Evolutionary conservation across 2,329 filamentous ascomycete genomes (phyloP), one percentile per base, ranked within the genome.

Genomic region (Pseudogymnoascus sp.): DNA sequence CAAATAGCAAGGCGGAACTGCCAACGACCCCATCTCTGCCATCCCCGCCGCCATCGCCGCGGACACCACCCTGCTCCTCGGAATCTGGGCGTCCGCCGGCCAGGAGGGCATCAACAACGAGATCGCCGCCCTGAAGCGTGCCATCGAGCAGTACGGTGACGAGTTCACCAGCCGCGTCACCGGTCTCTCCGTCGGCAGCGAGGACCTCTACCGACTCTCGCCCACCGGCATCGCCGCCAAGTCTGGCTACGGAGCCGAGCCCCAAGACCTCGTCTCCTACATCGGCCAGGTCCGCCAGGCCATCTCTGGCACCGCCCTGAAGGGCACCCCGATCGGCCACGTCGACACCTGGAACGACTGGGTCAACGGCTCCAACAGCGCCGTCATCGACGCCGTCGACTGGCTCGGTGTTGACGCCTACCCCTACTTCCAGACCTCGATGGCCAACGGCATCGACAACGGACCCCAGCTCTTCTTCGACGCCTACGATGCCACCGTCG

Each of bases 311-410:
- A 91, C 89, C 12, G 70, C 76, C 57, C 76, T 89, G 22, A 75
- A 79, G 37, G 74, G 75, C 22, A 80, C 78, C 50, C 78, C 83
- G 16, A 78, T 96, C 63, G 91, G 91, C 59, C 91, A 96, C 74
- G 91, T 96, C 71, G 91, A 96, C 72, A 95, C 91, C 59, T 96
- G 90, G 90, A 91, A 87, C 35, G 84, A 83, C 59, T 92, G 85
- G 79, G 84, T 84, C 71, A 91, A 95, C 74, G 74, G 75, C 59
- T 83, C 86, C 70, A 95, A 93, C 81, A 74, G 75, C 57, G 83
- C 80, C 41, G 84, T 95, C 62, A 84, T 90, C 62, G 78, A 85
- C 8, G 83, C 82, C 39, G 76, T 80, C 64, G 91, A 96, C 78
- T 96, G 85, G 81, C 74, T 96, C 63, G 91, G 91, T 66, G 84